Percentiles rank a stretch among this genome's conserved stretches.
Evolutionary conservation across 768 basidiomycete species (phyloP).

Genomic region (Suillus subluteus): DNA sequence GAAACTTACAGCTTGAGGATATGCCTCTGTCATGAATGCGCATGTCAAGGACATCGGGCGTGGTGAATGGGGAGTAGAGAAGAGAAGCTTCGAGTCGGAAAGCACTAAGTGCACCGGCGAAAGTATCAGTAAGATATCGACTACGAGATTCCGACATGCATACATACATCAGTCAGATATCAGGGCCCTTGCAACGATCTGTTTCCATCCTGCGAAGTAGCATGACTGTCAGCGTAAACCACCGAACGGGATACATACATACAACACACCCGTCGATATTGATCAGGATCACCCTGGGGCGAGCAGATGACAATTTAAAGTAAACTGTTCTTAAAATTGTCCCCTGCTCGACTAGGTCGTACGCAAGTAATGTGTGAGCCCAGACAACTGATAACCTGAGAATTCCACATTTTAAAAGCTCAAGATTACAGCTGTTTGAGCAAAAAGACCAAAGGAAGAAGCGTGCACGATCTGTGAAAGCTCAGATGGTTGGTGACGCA

Average conservation of each 20-base stretch:
- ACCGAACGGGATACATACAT: background rate
- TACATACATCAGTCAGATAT: background rate
- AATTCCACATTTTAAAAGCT: too few species aligned
- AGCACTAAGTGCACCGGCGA: background rate
- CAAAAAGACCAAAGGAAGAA: background rate
- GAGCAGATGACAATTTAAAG: too few species aligned
- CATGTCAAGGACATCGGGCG: background rate
- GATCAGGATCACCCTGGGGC: too few species aligned
- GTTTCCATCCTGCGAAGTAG: background rate
- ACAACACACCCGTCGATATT: background rate
- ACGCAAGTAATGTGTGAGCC: background rate
- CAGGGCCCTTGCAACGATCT: background rate
- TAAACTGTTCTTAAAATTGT: too few species aligned
- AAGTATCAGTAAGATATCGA: background rate
- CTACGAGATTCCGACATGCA: background rate
- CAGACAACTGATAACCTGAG: background rate
- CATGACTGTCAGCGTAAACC: background rate
- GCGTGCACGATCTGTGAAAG: too few species aligned
- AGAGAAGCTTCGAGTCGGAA: background rate
- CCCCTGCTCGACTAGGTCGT: background rate
- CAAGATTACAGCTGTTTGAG: background rate
- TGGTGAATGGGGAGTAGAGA: background rate
- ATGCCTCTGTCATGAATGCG: too few species aligned
- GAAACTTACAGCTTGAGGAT: background rate
- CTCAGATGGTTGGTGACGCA: too few species aligned